Evolutionary conservation across 176 grass and related monocot species (phyloP).

Genomic region (Chloris gayana): DNA sequence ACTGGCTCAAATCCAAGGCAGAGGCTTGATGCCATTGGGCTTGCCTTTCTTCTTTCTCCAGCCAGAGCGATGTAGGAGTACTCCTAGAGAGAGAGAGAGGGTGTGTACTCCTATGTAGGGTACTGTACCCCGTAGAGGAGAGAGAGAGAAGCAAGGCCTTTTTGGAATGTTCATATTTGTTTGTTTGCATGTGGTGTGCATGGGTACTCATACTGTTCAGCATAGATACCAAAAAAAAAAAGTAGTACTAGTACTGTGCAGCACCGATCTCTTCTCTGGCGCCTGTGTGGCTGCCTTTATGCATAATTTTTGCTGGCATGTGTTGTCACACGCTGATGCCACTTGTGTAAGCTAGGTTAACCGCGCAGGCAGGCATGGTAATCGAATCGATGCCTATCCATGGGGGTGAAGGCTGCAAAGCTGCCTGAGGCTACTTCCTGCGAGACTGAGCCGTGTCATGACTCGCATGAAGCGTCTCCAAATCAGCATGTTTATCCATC

Average conservation of each 20-base stretch:
- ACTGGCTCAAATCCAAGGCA: conserved; percentile 25
- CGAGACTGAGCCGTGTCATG: neutral
- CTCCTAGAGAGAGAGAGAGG: neutral
- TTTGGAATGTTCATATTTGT: conserved; percentile 47
- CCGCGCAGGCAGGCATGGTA: neutral
- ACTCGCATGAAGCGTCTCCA: neutral
- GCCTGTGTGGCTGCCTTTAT: neutral
- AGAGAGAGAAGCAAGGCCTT: neutral
- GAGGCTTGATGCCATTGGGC: neutral
- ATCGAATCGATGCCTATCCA: conserved; percentile 4
- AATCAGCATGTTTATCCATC: no score
- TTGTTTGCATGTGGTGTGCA: conserved; percentile 38
- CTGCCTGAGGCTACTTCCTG: neutral
- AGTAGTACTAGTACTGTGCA: neutral
- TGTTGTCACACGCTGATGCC: conserved; percentile 1
- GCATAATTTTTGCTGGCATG: neutral
- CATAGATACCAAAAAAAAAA: neutral
- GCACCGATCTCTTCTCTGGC: neutral
- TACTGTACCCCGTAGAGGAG: neutral
- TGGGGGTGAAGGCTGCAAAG: conserved; percentile 39
- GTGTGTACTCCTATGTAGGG: no score
- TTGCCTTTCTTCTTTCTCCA: no score
- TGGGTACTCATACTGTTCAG: no score
- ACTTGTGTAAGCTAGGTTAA: neutral
- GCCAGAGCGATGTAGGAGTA: no score